Percentiles rank a stretch among this genome's conserved stretches.
phyloP scores from a whole-genome alignment of 192 early-diverging fungal genomes.

The Funneliformis mosseae region DNA sequence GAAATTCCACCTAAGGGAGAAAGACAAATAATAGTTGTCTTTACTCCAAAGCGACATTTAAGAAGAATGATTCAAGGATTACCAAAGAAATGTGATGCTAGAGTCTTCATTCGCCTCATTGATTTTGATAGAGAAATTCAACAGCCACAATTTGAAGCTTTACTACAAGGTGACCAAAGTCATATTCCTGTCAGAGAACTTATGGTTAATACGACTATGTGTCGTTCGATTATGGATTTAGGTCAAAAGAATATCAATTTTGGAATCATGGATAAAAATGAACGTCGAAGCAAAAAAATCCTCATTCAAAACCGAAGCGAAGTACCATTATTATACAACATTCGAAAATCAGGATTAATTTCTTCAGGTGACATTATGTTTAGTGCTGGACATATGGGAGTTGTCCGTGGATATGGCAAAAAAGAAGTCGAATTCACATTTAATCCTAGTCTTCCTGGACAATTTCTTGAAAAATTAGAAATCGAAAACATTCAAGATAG shows the following conservation, averaged over 20 bases:
- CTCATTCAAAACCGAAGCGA: constrained; percentile 90
- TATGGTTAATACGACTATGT: constrained; percentile 83
- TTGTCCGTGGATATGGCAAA: constrained; percentile 89
- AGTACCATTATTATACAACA: constrained; percentile 84
- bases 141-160: constrained; percentile 76
- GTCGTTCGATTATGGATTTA: constrained; percentile 85
- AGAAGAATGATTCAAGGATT: constrained; percentile 68
- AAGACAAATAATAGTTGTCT: constrained; percentile 74
- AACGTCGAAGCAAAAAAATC: constrained; percentile 83
- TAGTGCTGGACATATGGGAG: constrained; percentile 76
- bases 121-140: constrained; percentile 87
- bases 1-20: constrained; percentile 67
- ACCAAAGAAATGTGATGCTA: constrained; percentile 79
- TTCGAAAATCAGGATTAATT: constrained; percentile 94
- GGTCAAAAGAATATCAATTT: constrained; percentile 98
- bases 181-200: constrained; percentile 88
- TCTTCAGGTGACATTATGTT: constrained; percentile 90
- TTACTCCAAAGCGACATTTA: constrained; percentile 60
- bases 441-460: constrained; percentile 85
- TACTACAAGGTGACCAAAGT: constrained; percentile 57
- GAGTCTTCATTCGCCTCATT: constrained; percentile 79
- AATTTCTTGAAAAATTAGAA: constrained; percentile 80
- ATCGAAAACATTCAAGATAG: constrained; percentile 91
- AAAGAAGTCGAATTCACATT: constrained; percentile 93
- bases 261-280: constrained; percentile 86